Evolutionary conservation across 805 yeast genomes (phyloP), one percentile per base, ranked within the genome.

Genomic region (Kodamaea jinghongensis): DNA sequence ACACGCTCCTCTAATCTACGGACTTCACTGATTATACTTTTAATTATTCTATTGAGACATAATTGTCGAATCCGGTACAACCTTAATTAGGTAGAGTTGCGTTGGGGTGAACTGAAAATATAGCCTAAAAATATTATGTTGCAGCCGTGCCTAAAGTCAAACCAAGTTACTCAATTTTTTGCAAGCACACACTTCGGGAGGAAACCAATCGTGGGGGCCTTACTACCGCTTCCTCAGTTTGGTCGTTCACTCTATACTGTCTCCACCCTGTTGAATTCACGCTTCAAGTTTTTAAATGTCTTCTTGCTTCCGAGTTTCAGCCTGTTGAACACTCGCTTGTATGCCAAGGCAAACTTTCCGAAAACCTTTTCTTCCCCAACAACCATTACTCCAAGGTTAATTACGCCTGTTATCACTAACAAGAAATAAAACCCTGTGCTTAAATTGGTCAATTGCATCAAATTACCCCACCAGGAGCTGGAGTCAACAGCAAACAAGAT

Each of bases 401-500:
- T 32, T 0, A 60, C 41, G 0, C 81, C 77, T 26, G 71, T 51
- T 0, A 65, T 28, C 10, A 78, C 29, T n/a, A 88, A 69, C n/a
- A 70, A 51, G 13, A 63, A 31, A 49, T 81, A 81, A 56, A 83
- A 79, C 5, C 57, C 46, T 2, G 42, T 33, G 0, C 86, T 67
- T 23, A 84, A 69, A 41, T 71, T 61, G 0, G 96, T 85, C 50
- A 93, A 65, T 53, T 89, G 93, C 78, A 93, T 81, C 45, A 86
- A 63, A 2, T 69, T 58, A 1, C 91, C 96, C 45, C 83, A 56
- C 57, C 70, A 58, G 1, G 81, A 67, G 9, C 71, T 67, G 3
- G 78, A 72, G 35, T 73, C 63, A 4, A 81, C 62, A 16, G 59
- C 49, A 78, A 90, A 82, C 48, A 88, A 63, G 3, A 59, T 38